A percentile compares a stretch with the other conserved stretches of the same genome.
Conservation (phyloP, 148 eudicot genomes). For the Cornus kousa region DNA sequence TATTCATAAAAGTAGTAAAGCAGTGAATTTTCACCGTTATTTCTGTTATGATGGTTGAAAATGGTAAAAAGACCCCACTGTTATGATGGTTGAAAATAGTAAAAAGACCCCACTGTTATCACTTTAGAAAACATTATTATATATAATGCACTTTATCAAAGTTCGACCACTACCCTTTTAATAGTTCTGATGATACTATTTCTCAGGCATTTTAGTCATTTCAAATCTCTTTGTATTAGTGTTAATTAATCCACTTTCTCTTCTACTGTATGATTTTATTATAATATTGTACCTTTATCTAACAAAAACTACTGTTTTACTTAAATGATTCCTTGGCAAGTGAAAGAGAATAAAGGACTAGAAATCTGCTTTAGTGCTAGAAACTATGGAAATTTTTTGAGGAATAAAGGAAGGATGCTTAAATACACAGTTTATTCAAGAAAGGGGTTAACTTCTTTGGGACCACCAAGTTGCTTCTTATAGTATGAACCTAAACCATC, state of each 20-base stretch:
- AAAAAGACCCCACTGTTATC: slow-evolving; percentile 4
- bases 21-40: slow-evolving; percentile 17
- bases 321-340: slow-evolving; percentile 9
- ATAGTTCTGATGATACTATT: not conserved
- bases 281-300: not conserved
- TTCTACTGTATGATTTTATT: not conserved
- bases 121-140: not conserved
- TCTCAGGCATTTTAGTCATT: slow-evolving; percentile 3
- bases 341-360: not conserved
- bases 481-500: not conserved
- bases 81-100: slow-evolving; percentile 42
- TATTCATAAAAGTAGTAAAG: not conserved
- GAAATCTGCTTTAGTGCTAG: slow-evolving; percentile 2
- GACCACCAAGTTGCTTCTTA: slow-evolving; percentile 5
- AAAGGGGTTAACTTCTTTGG: slow-evolving; percentile 15
- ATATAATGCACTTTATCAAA: not conserved
- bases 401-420: slow-evolving; percentile 11
- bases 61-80: slow-evolving; percentile 9
- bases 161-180: not conserved
- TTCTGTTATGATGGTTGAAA: slow-evolving; percentile 43
- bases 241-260: not conserved
- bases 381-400: not conserved
- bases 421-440: not conserved
- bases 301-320: not conserved
- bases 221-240: not conserved